Evolutionary conservation across 2,329 filamentous ascomycete genomes (phyloP), one percentile per base, ranked within the genome.

Genomic region (Ramularia endophylla): DNA sequence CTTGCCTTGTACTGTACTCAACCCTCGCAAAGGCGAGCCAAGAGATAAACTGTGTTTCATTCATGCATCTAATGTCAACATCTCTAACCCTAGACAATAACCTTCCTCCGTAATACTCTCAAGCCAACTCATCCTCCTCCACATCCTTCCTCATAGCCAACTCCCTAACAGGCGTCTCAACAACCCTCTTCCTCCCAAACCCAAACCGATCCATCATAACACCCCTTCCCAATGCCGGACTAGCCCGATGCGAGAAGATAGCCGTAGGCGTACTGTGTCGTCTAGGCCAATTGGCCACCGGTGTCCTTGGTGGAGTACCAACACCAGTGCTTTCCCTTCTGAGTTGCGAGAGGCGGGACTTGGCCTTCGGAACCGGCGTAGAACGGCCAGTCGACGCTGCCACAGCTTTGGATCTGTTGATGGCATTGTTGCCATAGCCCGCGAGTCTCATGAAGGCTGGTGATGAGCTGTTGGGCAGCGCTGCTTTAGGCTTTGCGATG

Each of bases 91-190:
- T n/a, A n/a, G n/a, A n/a, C n/a, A n/a, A n/a, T n/a, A n/a, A n/a
- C n/a, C n/a, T n/a, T n/a, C n/a, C n/a, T n/a, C n/a, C n/a, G n/a
- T n/a, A n/a, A n/a, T n/a, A n/a, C 11, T 15, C 13, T 36, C 32
- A 33, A 27, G 48, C 46, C 46, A 51, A 33, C 29, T 51, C 48
- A 35, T 51, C 48, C 32, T 43, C 46, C 28, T 46, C 43, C 15
- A 45, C 40, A 42, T 51, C 48, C 9, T 11, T 8, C 22, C 22
- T 11, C 22, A 6, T 11, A 18, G 15, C 32, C 27, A 51, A 38
- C 25, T 44, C 43, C 18, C 48, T 40, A 8, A 48, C 29, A 15
- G 41, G 40, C 9, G 48, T 48, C 25, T 48, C 46, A 3, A 44
- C 36, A 20, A 49, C 28, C 30, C 46, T 37, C 37, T 35, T 44